A percentile compares a stretch with the other conserved stretches of the same genome.
Conservation (phyloP, 305 asterid species). For the Fraxinus sp. region DNA sequence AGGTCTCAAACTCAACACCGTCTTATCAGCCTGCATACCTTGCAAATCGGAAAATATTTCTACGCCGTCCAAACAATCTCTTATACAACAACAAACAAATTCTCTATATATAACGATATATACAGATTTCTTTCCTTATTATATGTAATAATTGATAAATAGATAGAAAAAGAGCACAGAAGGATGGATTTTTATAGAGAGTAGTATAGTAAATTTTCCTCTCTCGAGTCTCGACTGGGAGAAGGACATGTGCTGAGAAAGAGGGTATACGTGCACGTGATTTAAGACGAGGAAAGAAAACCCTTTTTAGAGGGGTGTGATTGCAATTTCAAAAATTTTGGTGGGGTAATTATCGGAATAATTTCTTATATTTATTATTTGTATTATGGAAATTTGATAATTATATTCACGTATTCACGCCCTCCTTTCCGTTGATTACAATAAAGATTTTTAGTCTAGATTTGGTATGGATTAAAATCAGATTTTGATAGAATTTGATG, state of each 20-base stretch:
- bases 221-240: conserved; percentile 18
- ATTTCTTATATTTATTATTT: not conserved
- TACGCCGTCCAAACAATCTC: conserved; percentile 34
- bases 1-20: conserved; percentile 89
- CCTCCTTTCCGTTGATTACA: no score
- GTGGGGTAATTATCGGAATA: conserved; percentile 1
- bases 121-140: conserved; percentile 25
- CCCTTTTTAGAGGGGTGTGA: conserved; percentile 28
- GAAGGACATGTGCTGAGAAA: conserved; percentile 6
- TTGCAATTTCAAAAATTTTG: conserved; percentile 2
- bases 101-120: conserved; percentile 11
- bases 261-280: conserved; percentile 6
- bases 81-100: conserved; percentile 4
- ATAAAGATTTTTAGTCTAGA: no score
- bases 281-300: conserved; percentile 16
- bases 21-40: conserved; percentile 96
- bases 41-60: conserved; percentile 32
- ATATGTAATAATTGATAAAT: conserved; percentile 22
- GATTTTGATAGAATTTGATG: no score
- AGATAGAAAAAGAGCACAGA: conserved; percentile 1
- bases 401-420: no score
- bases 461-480: no score
- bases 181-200: conserved; percentile 29
- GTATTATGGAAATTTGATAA: not conserved
- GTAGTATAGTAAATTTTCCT: conserved; percentile 32